Evolutionary conservation across 805 yeast species (phyloP).

Genomic region (Candida dajiaensis): DNA sequence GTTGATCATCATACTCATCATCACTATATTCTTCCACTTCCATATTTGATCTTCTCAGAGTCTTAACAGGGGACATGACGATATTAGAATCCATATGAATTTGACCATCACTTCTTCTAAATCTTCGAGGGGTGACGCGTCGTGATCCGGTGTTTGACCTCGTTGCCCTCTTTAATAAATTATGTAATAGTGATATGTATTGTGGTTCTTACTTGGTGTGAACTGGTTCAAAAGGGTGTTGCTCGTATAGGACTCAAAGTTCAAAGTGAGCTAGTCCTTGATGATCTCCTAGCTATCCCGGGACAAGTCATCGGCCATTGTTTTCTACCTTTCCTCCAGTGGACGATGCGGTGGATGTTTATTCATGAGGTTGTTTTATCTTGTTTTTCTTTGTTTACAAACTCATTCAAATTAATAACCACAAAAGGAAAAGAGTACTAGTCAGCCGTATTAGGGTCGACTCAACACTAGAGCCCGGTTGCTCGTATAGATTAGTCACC

Average conservation of each 20-base stretch:
- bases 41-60: constrained; percentile 9
- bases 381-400: too few species aligned
- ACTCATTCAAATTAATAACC: too few species aligned
- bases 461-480: too few species aligned
- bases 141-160: constrained; percentile 2
- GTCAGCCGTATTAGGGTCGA: too few species aligned
- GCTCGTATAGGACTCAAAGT: constrained; percentile 16
- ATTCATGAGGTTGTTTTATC: too few species aligned
- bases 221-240: constrained; percentile 17
- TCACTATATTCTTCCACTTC: constrained; percentile 2
- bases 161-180: constrained; percentile 3
- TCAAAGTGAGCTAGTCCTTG: constrained; percentile 5
- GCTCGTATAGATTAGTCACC: too few species aligned
- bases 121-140: background rate
- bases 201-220: constrained; percentile 12
- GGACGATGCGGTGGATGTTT: too few species aligned
- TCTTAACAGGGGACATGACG: constrained; percentile 20
- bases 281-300: constrained; percentile 4
- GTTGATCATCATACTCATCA: constrained; percentile 10
- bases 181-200: background rate
- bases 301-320: background rate
- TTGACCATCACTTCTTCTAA: background rate
- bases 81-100: constrained; percentile 16
- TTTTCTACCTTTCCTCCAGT: too few species aligned
- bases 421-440: too few species aligned